Evolutionary conservation across 306 rosid species (phyloP), one percentile per base, ranked within the genome.

Genomic region (Gynostemma pentaphyllum): DNA sequence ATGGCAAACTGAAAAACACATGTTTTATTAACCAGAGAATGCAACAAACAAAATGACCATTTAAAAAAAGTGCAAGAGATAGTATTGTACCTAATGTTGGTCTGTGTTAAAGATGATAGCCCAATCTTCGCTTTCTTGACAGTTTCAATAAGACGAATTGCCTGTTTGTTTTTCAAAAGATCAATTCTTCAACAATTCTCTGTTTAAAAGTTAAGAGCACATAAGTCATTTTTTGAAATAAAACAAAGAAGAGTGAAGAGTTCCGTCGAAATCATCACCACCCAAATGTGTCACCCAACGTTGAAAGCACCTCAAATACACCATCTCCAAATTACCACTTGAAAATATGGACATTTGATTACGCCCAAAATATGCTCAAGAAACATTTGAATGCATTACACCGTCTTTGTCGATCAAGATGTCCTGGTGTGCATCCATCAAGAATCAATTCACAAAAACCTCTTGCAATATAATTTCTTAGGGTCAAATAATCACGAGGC

Each of bases 311-410:
- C 72, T 90, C 97, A 63, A 90, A 90, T n/a, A 90, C 97, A 34
- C 97, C 95, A 70, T 90, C 97, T 46, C 97, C 97, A 26, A 90
- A n/a, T n/a, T n/a, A n/a, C n/a, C n/a, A n/a, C n/a, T n/a, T n/a
- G n/a, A n/a, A n/a, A n/a, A n/a, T n/a, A n/a, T n/a, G n/a, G n/a
- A n/a, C n/a, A n/a, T n/a, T n/a, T n/a, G n/a, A n/a, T n/a, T n/a
- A n/a, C n/a, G n/a, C n/a, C n/a, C n/a, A n/a, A n/a, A n/a, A n/a
- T n/a, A n/a, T n/a, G n/a, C n/a, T n/a, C n/a, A n/a, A n/a, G n/a
- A n/a, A n/a, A n/a, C n/a, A n/a, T n/a, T n/a, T n/a, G n/a, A n/a
- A n/a, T n/a, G n/a, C n/a, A n/a, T n/a, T n/a, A n/a, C n/a, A n/a
- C n/a, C n/a, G n/a, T n/a, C n/a, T n/a, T n/a, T n/a, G n/a, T n/a